These are phyloP conservation scores for Sergeia podlipaevii DNA, from an alignment of 208 protist genomes.

Conservation along the genomic window DNA sequence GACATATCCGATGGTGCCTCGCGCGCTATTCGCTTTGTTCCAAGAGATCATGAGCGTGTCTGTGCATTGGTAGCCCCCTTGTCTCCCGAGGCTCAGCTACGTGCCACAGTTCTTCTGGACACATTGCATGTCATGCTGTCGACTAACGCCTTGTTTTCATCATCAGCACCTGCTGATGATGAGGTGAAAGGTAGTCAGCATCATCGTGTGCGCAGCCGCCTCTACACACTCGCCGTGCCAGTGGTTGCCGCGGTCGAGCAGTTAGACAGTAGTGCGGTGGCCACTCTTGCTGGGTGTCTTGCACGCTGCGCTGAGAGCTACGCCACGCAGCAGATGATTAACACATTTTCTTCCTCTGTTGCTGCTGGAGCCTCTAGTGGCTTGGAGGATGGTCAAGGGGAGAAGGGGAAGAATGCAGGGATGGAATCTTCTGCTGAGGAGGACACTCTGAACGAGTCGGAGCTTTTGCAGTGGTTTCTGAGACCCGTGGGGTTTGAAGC, in stretches of 20 bases:
- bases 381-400: no score
- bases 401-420: no score
- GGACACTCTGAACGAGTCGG: no score
- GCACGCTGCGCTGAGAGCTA: slow-evolving; percentile 43
- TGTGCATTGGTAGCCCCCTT: slow-evolving; percentile 25
- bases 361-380: no score
- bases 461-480: no score
- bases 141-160: no score
- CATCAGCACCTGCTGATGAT: no score
- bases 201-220: no score
- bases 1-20: no score
- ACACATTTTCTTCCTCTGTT: background rate
- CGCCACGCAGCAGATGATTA: slow-evolving; percentile 16
- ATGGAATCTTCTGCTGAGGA: no score
- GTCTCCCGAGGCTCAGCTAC: slow-evolving; percentile 21
- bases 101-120: slow-evolving; percentile 25
- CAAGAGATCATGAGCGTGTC: slow-evolving; percentile 17
- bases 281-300: slow-evolving; percentile 34
- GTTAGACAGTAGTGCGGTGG: slow-evolving; percentile 33
- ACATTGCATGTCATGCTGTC: slow-evolving; percentile 24
- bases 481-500: no score
- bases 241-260: slow-evolving; percentile 50
- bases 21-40: slow-evolving; percentile 6
- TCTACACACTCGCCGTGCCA: slow-evolving; percentile 42
- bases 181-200: no score